phyloP scores from a whole-genome alignment of 1,284 basidiomycete species.

The Pterula multifida region DNA sequence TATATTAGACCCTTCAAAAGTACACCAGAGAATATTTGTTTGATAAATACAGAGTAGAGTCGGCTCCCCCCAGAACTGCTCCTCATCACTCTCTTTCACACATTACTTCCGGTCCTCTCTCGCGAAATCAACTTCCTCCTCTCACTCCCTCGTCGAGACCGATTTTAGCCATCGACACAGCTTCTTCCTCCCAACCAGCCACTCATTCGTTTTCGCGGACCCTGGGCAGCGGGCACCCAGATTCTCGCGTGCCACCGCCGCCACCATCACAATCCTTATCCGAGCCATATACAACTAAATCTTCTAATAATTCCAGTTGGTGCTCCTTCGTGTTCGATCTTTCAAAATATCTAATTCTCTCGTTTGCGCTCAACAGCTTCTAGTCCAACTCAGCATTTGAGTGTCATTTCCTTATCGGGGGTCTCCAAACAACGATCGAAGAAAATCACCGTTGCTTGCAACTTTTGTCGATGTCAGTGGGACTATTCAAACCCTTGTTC shows the following conservation, averaged over 20 bases:
- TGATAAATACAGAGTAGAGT: constrained; percentile 60
- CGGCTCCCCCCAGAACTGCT: constrained; percentile 25
- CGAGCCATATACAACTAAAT: constrained; percentile 16
- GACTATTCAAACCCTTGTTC: constrained; percentile 2
- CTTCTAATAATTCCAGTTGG: neutral
- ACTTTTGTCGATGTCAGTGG: constrained; percentile 71
- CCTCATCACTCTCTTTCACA: constrained; percentile 30
- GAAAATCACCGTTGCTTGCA: constrained; percentile 76
- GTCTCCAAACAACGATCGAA: constrained; percentile 37
- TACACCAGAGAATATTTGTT: constrained; percentile 76
- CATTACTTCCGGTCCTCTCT: constrained; percentile 27
- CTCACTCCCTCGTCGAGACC: constrained; percentile 41
- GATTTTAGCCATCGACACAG: constrained; percentile 61
- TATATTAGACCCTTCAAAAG: constrained; percentile 59
- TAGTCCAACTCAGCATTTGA: neutral
- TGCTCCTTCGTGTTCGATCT: neutral
- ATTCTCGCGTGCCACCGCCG: constrained; percentile 11
- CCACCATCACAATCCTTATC: constrained; percentile 20
- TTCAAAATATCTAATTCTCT: neutral
- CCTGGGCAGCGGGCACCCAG: constrained; percentile 19
- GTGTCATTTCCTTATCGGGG: neutral
- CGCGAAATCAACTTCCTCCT: constrained; percentile 27
- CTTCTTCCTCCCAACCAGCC: constrained; percentile 22
- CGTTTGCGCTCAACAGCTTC: neutral
- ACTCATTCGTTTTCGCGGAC: constrained; percentile 4